Evolutionary conservation across 768 basidiomycete species (phyloP).

Genomic region (Saitozyma podzolica): DNA sequence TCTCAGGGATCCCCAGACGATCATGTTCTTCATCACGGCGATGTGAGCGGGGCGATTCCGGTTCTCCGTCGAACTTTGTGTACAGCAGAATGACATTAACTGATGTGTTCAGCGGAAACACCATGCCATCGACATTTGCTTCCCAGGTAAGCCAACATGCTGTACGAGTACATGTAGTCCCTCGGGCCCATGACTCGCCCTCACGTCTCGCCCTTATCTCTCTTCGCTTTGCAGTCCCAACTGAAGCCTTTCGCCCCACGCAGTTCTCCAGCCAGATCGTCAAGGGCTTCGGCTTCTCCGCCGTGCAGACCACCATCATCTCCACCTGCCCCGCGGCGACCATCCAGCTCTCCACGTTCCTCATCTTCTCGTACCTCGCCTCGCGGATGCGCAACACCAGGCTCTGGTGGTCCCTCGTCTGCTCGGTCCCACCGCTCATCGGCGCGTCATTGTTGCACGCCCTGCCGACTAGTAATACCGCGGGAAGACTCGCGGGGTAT

Average conservation of each 20-base stretch:
- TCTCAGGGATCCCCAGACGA: conserved; percentile 16
- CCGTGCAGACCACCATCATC: conserved; percentile 11
- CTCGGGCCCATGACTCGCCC: no score
- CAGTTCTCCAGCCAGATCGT: conserved; percentile 16
- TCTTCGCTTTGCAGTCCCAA: no score
- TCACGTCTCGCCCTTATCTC: no score
- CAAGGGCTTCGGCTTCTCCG: conserved; percentile 7
- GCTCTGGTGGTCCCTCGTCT: conserved; percentile 4
- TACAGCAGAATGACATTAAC: neutral
- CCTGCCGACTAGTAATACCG: conserved; percentile 5
- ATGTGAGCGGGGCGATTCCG: neutral
- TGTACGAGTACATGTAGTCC: no score
- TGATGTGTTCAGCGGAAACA: conserved; percentile 2
- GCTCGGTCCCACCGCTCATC: conserved; percentile 8
- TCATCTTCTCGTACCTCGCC: conserved; percentile 7
- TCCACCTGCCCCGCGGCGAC: conserved; percentile 11
- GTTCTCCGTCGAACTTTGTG: neutral
- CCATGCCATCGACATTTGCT: conserved; percentile 15
- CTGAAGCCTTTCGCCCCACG: neutral
- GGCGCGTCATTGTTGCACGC: conserved; percentile 15
- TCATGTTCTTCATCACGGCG: conserved; percentile 11
- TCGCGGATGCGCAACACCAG: conserved; percentile 2
- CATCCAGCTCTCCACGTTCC: conserved; percentile 6
- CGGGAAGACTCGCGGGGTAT: conserved; percentile 17
- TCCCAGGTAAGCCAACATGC: neutral